A percentile compares a stretch with the other conserved stretches of the same genome.
These are phyloP conservation scores for Populus davidiana DNA, from an alignment of 345 rosid genomes.

Conservation along the genomic window DNA sequence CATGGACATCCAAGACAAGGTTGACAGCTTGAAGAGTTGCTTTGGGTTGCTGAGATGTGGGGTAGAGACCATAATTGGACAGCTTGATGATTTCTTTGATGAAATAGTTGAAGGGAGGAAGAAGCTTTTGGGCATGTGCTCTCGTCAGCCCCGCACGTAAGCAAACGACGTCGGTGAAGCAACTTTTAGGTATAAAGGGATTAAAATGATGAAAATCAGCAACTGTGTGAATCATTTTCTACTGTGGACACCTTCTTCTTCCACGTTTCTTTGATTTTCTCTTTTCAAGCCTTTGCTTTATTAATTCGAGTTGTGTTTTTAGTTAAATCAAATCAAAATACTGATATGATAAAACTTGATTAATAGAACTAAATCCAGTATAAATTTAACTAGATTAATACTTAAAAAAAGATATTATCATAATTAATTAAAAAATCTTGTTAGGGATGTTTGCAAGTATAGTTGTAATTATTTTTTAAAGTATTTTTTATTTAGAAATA, in stretches of 20 bases:
- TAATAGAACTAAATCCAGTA: too few relatives aligned
- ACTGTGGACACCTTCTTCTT: neutral
- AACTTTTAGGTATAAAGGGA: too few relatives aligned
- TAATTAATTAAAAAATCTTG: too few relatives aligned
- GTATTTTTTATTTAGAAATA: too few relatives aligned
- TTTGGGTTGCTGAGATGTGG: conserved; percentile 66
- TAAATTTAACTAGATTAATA: too few relatives aligned
- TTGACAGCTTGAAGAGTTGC: conserved; percentile 50
- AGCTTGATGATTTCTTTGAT: conserved; percentile 87
- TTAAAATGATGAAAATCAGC: too few relatives aligned
- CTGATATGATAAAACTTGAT: too few relatives aligned
- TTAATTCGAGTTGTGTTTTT: neutral
- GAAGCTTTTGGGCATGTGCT: conserved; percentile 75
- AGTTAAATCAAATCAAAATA: too few relatives aligned
- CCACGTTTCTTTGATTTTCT: neutral
- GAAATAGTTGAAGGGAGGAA: conserved; percentile 87
- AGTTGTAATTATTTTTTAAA: too few relatives aligned
- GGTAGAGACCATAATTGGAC: conserved; percentile 57
- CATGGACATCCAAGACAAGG: conserved; percentile 45
- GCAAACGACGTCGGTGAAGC: neutral
- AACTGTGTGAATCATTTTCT: too few relatives aligned
- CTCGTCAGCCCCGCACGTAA: conserved; percentile 41
- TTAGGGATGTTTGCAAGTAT: accelerated
- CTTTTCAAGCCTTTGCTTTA: neutral
- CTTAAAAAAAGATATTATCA: too few relatives aligned